Base-by-base conservation (phyloP, 2,329 filamentous ascomycete species). In the Penicillium sp. region DNA sequence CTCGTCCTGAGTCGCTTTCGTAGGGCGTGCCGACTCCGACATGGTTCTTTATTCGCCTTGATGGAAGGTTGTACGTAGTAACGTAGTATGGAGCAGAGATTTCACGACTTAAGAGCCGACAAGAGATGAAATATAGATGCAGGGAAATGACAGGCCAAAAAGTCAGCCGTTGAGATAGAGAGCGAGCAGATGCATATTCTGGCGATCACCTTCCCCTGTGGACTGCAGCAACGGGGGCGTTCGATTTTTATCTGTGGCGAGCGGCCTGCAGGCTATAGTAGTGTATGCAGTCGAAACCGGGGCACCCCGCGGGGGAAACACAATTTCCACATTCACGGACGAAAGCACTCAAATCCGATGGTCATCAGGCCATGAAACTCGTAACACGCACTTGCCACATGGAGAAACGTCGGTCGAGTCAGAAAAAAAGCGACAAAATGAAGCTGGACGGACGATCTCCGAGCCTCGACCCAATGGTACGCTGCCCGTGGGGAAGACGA, bases 1-100 rank as follows among this genome's bases (percentile, higher is more conserved):
- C 55, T 68, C 61, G 54, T 63, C 56, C 30, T 61, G 57, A n/a
- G 61, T 66, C 21, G 69, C 66, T 64, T 76, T 69, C 29, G 38
- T 15, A 29, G 49, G 41, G 30, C 29, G 13, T 23, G 35, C 21
- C 46, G 26, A 15, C 19, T 46, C 11, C 17, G 49, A 51, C 52
- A 61, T 62, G 26, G 56, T 62, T 41, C 38, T 50, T 35, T 56
- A 4, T 58, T 13, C 51, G 45, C 26, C 50, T 66, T 63, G 13
- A 21, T 7, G 21, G 15, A 49, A 11, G 26, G 21, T 51, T 30
- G 11, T 1, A 46, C 9, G 26, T 26, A 26, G 26, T 26, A 15
- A 46, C 9, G 26, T 26, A 26, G 26, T 26, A 15, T 30, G 5
- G 17, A 26, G 17, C 48, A 38, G 35, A 51, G 48, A 29, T 38